Base-by-base conservation (phyloP, 805 yeast species). In the Starmerella tilneyi region DNA sequence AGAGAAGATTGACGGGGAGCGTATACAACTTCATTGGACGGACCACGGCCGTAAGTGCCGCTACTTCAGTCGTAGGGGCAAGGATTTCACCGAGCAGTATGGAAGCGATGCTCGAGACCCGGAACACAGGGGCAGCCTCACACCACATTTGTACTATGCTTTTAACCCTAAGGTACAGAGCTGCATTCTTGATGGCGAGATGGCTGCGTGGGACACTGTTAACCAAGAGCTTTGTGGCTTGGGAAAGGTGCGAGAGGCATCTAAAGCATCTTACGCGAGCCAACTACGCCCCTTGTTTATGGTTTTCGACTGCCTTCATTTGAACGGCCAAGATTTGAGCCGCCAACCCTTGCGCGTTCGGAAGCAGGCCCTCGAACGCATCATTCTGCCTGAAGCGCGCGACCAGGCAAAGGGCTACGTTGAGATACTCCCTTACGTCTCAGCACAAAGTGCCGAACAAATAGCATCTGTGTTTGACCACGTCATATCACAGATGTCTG, bases 1-100 rank as follows among this genome's bases (percentile, higher is more conserved):
- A 57, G 96, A 89, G 59, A 89, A 89, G 59, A 72, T 86, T 65
- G 96, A 89, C 62, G 98, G 97, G 3, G 96, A 89, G 61, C 65
- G 98, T 53, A 76, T 84, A 55, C 79, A 84, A 44, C 53, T 86
- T 37, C 98, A 89, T 59, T 75, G 77, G 65, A 60, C 67, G 34
- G 33, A 38, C 20, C 8, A 27, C 17, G 41, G 41, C 24, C n/a
- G 33, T 4, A 38, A 28, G n/a, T 38, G 41, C 28, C 41, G 41
- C 9, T 38, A 38, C 13, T 19, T 38, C 6, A 38, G 41, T 19
- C 41, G 94, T 53, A 72, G 77, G 38, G 81, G 82, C 8, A 76
- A 75, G 43, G 94, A 86, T 54, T 84, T 77, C 56, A 76, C 94
- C 4, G 41, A 0, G 62, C 71, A 44, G 63, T 79, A 11, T 88